phyloP scores from a whole-genome alignment of 140 eudicot genomes.

The Anethum foeniculum region DNA sequence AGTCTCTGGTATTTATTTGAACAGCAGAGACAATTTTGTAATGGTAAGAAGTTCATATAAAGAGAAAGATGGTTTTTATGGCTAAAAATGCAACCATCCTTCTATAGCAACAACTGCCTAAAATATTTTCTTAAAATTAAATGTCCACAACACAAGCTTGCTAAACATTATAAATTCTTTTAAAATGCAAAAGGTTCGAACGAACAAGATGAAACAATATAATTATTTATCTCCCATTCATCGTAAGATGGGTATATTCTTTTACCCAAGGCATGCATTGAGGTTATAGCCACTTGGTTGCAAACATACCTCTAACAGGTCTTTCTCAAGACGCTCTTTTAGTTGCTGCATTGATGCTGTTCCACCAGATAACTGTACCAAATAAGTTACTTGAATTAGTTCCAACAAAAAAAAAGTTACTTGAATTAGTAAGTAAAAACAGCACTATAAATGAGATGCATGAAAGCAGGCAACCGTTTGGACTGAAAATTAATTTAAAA shows the following conservation, averaged over 20 bases:
- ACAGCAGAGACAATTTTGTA: background rate
- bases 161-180: background rate
- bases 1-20: background rate
- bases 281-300: background rate
- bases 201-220: background rate
- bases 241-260: background rate
- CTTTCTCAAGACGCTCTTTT: slow-evolving; percentile 98
- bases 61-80: background rate
- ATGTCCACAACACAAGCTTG: background rate
- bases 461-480: background rate
- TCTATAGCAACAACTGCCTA: background rate
- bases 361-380: slow-evolving; percentile 84
- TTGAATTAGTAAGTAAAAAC: background rate
- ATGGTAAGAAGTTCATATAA: background rate
- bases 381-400: background rate
- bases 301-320: slow-evolving; percentile 67
- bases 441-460: background rate
- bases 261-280: background rate
- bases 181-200: no score
- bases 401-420: no score
- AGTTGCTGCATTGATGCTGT: slow-evolving; percentile 95
- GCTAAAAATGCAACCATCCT: background rate
- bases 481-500: background rate
- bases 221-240: background rate
- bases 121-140: background rate